Percentiles rank a stretch among this genome's conserved stretches.
Evolutionary conservation across 345 rosid genomes (phyloP).

Genomic region (Eutrema heterophyllum): DNA sequence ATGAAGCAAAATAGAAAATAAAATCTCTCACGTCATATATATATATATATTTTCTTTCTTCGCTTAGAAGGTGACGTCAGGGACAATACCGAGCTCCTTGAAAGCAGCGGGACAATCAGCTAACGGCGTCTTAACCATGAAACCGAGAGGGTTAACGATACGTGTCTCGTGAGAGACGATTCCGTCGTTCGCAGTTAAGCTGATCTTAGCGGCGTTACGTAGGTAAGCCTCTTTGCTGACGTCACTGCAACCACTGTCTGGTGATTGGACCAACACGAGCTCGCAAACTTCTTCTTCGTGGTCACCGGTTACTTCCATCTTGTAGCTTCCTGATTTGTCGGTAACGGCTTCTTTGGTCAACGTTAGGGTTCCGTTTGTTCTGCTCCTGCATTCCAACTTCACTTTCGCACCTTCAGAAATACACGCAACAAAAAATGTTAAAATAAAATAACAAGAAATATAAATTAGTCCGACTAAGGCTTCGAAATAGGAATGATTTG

Average conservation of each 20-base stretch:
- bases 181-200: conserved; percentile 52
- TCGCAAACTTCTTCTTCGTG: conserved; percentile 65
- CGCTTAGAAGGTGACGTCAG: conserved; percentile 22
- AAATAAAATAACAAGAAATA: not conserved
- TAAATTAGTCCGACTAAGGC: too few relatives aligned
- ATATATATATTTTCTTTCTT: not conserved
- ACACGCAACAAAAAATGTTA: not conserved
- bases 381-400: conserved; percentile 50
- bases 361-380: conserved; percentile 33
- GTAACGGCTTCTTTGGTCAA: conserved; percentile 40
- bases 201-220: conserved; percentile 41
- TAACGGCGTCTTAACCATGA: conserved; percentile 43
- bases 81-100: conserved; percentile 49
- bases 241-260: conserved; percentile 44
- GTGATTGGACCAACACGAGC: conserved; percentile 37
- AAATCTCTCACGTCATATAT: conserved; percentile 5
- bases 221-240: conserved; percentile 27
- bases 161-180: conserved; percentile 37
- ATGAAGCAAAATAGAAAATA: conserved; percentile 11
- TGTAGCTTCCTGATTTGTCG: conserved; percentile 40
- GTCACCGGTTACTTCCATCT: conserved; percentile 45
- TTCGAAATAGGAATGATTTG: too few relatives aligned
- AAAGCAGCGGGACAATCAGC: conserved; percentile 47
- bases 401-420: conserved; percentile 45
- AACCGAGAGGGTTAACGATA: conserved; percentile 55